Evolutionary conservation across 495 filamentous ascomycete genomes (phyloP).

Genomic region (Penicillium daleae): DNA sequence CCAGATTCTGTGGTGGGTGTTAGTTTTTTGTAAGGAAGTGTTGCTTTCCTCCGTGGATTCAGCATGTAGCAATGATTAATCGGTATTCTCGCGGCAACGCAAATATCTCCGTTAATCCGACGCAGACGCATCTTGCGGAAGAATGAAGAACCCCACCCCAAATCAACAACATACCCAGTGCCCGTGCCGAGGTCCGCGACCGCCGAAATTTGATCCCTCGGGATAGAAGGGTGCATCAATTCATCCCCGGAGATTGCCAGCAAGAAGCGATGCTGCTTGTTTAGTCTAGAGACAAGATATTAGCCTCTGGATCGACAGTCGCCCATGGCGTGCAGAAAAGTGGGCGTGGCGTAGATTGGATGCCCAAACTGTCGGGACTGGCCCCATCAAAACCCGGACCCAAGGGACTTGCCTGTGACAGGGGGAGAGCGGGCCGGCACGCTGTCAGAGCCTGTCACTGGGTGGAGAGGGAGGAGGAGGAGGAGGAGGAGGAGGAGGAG

Average conservation of each 20-base stretch:
- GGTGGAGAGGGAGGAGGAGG: not conserved
- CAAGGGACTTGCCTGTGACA: not conserved
- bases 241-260: slow-evolving; percentile 23
- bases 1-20: slow-evolving; percentile 27
- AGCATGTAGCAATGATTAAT: not conserved
- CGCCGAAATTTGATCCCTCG: slow-evolving; percentile 18
- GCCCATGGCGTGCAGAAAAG: not conserved
- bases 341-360: slow-evolving; percentile 11
- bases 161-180: slow-evolving; percentile 34
- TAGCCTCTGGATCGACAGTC: not conserved
- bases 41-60: not conserved
- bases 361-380: slow-evolving; percentile 13
- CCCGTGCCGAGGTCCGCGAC: slow-evolving; percentile 46
- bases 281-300: slow-evolving; percentile 21
- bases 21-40: not conserved
- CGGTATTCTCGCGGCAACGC: not conserved
- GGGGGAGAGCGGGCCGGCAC: not conserved
- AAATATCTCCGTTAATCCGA: not conserved
- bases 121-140: not conserved
- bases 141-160: not conserved
- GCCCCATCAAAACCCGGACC: not conserved
- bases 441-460: not conserved
- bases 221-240: slow-evolving; percentile 37
- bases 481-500: not conserved
- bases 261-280: slow-evolving; percentile 33